A percentile compares a stretch with the other conserved stretches of the same genome.
Evolutionary conservation across 164 flowering plant species (phyloP).

Genomic region (Tinospora cordifolia): DNA sequence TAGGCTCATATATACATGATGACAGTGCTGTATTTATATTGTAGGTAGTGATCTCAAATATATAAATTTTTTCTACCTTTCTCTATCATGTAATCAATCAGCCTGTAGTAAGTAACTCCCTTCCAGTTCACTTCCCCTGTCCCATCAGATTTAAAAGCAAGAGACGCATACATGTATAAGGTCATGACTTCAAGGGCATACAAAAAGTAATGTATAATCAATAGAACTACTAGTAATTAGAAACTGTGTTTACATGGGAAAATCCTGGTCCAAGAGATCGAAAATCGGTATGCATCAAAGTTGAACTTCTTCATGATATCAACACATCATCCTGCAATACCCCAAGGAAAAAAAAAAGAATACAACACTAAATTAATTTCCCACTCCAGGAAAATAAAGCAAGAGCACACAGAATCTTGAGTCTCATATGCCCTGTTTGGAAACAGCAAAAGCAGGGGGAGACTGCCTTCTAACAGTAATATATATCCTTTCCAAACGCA

Average conservation of each 20-base stretch:
- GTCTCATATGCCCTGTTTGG: too few species aligned
- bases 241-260: not conserved
- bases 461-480: too few species aligned
- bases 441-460: too few species aligned
- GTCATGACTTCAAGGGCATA: too few species aligned
- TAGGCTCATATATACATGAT: not conserved
- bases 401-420: too few species aligned
- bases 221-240: too few species aligned
- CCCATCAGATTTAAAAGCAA: not conserved
- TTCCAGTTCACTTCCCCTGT: conserved; percentile 28
- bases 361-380: too few species aligned
- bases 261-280: conserved; percentile 12
- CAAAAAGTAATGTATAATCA: too few species aligned
- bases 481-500: too few species aligned
- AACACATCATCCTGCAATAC: conserved; percentile 7
- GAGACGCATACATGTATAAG: too few species aligned
- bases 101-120: conserved; percentile 27
- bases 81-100: conserved; percentile 5
- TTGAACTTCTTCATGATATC: conserved; percentile 4
- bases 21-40: not conserved
- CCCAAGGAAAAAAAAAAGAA: too few species aligned
- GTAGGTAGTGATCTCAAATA: not conserved
- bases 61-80: conserved; percentile 5
- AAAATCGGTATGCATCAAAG: conserved; percentile 12
- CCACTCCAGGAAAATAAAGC: too few species aligned